A percentile compares a stretch with the other conserved stretches of the same genome.
Evolutionary conservation across 371 early-diverging fungal genomes (phyloP).

Genomic region (Modicella reniformis): DNA sequence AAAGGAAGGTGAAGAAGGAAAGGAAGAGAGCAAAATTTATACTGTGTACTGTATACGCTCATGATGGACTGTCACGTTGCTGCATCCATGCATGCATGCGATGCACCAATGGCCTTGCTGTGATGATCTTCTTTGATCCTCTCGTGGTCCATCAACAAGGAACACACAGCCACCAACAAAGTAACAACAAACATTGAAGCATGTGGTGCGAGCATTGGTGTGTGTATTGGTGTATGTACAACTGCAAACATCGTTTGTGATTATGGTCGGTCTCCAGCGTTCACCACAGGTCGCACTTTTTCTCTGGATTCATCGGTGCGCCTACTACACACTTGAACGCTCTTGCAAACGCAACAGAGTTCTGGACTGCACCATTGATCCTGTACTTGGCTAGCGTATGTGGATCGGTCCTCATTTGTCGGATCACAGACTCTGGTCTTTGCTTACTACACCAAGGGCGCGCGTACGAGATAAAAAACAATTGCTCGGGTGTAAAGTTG

Average conservation of each 20-base stretch:
- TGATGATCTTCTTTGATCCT: too few relatives aligned
- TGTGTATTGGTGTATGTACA: neutral
- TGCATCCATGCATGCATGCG: too few relatives aligned
- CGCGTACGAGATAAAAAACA: conserved; percentile 68
- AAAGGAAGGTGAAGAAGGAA: neutral
- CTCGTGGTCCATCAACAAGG: neutral
- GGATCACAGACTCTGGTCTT: conserved; percentile 52
- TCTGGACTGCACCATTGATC: conserved; percentile 72
- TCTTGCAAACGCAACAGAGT: conserved; percentile 68
- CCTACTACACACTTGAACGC: conserved; percentile 68
- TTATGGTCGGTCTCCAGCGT: neutral
- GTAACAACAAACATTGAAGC: too few relatives aligned
- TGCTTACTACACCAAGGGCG: conserved; percentile 64
- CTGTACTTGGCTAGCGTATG: conserved; percentile 69
- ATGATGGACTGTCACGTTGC: too few relatives aligned
- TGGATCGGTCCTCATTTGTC: conserved; percentile 53
- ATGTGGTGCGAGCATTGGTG: too few relatives aligned
- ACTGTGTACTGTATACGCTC: too few relatives aligned
- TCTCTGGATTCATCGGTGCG: conserved; percentile 64
- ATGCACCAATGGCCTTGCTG: too few relatives aligned
- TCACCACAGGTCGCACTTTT: conserved; percentile 66
- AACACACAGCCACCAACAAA: conserved; percentile 16
- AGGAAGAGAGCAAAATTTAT: neutral
- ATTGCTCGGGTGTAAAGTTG: conserved; percentile 59
- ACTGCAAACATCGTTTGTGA: neutral